Evolutionary conservation across 768 basidiomycete species (phyloP), one percentile per base, ranked within the genome.

Genomic region (Harrya chromipes): DNA sequence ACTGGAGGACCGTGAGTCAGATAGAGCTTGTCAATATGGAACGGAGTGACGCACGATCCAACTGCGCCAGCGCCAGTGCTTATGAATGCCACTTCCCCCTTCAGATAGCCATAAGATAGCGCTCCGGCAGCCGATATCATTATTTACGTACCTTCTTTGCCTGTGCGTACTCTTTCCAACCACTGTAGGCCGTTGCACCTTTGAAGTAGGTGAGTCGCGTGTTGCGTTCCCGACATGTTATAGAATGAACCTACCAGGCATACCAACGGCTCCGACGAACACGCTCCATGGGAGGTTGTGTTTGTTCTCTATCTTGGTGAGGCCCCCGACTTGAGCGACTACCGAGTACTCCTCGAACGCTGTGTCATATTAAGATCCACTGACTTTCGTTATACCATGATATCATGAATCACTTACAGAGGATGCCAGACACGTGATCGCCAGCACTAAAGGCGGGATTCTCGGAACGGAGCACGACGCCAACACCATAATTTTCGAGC

Each of bases 71-170:
- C 23, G 47, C 70, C 77, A 8, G 76, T 63, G 1, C 70, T 66
- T 19, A 83, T 70, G 53, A 78, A 82, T 20, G 70, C 73, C 1
- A 66, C 69, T 43, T 82, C 75, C 10, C 77, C 79, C 70, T 74
- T 20, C 10, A 21, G 6, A 21, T 26, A n/a, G 17, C 16, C 13
- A 33, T 33, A 7, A 33, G 33, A 14, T 16, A 33, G 14, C 5
- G 6, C 33, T 4, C 14, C 1, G 13, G 33, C 14, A 11, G 33
- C 14, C 14, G 14, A 33, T 16, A 33, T 3, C 6, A 16, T 33
- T 16, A 16, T 33, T 16, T 4, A 33, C 33, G 67, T 21, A 66
- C 72, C 36, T 63, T 76, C 76, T 76, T 72, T 13, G 72, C 60
- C 36, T 65, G 49, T 58, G 46, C 63, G 67, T 48, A 71, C 62